phyloP scores from a whole-genome alignment of 2,329 filamentous ascomycete genomes.

The Fusarium devonianum region DNA sequence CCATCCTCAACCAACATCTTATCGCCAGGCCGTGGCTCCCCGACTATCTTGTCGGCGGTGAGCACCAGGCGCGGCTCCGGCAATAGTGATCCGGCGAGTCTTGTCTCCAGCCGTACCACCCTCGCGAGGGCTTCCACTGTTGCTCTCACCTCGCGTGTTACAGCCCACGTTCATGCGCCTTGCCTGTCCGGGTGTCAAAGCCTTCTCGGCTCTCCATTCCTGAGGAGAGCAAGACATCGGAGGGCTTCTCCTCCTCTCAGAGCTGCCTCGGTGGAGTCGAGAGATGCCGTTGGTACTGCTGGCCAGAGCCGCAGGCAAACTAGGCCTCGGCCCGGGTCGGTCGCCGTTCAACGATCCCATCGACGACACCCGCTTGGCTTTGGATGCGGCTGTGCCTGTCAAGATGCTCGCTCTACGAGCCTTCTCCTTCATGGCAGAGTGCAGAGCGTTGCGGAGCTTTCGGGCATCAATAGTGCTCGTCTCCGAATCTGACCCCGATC shows the following conservation, averaged over 20 bases:
- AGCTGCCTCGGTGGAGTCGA: constrained; percentile 58
- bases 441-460: constrained; percentile 63
- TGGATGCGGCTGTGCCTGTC: constrained; percentile 46
- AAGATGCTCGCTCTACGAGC: constrained; percentile 52
- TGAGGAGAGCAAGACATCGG: constrained; percentile 61
- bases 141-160: constrained; percentile 46
- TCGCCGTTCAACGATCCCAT: constrained; percentile 48
- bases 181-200: constrained; percentile 63
- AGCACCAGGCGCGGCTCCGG: constrained; percentile 38
- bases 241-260: constrained; percentile 60
- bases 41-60: constrained; percentile 45
- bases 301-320: constrained; percentile 53
- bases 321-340: constrained; percentile 41
- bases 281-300: constrained; percentile 64
- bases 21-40: constrained; percentile 43
- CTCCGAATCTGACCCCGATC: constrained; percentile 58
- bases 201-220: constrained; percentile 48
- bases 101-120: constrained; percentile 35
- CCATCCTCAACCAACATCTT: constrained; percentile 11
- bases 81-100: constrained; percentile 50
- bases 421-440: constrained; percentile 58
- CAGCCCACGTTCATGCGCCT: constrained; percentile 64
- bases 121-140: constrained; percentile 37
- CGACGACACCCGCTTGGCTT: constrained; percentile 55
- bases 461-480: constrained; percentile 58